Conservation (phyloP, 2,329 filamentous ascomycete genomes). For the Trichoderma sp. region DNA sequence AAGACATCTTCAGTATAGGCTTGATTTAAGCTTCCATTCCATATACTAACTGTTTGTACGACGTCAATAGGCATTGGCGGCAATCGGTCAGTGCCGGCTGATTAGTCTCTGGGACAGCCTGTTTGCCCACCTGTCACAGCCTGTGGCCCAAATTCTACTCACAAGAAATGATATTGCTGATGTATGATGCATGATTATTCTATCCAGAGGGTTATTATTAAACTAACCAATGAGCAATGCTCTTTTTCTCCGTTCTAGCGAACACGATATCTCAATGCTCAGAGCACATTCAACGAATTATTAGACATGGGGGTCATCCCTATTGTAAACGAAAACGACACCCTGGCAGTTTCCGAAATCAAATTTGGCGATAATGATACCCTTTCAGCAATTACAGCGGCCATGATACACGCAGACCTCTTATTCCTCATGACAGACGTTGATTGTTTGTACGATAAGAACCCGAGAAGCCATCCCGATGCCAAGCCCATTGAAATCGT, state of each 20-base stretch:
- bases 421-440: conserved; percentile 99
- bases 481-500: conserved; percentile 90
- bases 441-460: conserved; percentile 95
- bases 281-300: conserved; percentile 89
- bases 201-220: too few species aligned
- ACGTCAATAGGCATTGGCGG: conserved; percentile 72
- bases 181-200: conserved; percentile 50
- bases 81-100: conserved; percentile 91
- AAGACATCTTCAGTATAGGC: conserved; percentile 24
- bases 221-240: not conserved
- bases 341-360: conserved; percentile 93
- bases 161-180: conserved; percentile 97
- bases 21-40: not conserved
- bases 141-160: conserved; percentile 90
- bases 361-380: conserved; percentile 99
- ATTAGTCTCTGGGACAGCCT: conserved; percentile 95
- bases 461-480: conserved; percentile 81
- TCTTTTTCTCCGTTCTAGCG: conserved; percentile 15
- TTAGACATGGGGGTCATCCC: conserved; percentile 95
- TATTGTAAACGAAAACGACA: conserved; percentile 99
- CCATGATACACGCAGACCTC: conserved; percentile 95
- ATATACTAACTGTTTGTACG: conserved; percentile 14
- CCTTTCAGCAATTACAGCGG: conserved; percentile 91
- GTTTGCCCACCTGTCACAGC: conserved; percentile 84
- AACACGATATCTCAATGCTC: conserved; percentile 86